A percentile compares a stretch with the other conserved stretches of the same genome.
These are phyloP conservation scores for Leishmania lainsoni DNA, from an alignment of 208 protist genomes.

Conservation along the genomic window DNA sequence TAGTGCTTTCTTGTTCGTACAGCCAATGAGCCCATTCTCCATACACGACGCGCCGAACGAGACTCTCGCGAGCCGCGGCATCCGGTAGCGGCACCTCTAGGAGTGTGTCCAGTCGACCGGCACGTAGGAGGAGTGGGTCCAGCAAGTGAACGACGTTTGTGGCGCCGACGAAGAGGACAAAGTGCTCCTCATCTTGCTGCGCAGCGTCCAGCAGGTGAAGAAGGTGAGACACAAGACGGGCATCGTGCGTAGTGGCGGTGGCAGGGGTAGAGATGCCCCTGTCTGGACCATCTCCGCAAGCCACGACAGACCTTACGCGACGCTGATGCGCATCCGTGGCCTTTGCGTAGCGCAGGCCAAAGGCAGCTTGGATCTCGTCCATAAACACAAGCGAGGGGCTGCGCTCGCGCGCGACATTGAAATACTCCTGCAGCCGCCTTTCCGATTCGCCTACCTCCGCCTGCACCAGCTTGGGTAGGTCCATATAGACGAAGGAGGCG, in stretches of 20 bases:
- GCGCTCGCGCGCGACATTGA: conserved; percentile 72
- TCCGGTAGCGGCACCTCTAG: conserved; percentile 75
- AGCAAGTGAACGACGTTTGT: conserved; percentile 78
- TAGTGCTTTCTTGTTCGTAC: neutral
- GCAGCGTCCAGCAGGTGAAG: conserved; percentile 72
- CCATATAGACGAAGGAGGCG: conserved; percentile 91
- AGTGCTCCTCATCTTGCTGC: conserved; percentile 59
- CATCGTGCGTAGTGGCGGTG: conserved; percentile 44
- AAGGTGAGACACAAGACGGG: conserved; percentile 75
- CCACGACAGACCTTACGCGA: neutral
- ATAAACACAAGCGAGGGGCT: conserved; percentile 93
- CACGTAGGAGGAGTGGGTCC: conserved; percentile 72
- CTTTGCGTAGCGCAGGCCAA: conserved; percentile 51
- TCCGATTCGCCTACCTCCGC: conserved; percentile 93
- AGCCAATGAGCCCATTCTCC: conserved; percentile 76
- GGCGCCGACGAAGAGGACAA: conserved; percentile 78
- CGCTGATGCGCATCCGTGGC: neutral
- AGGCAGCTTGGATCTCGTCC: conserved; percentile 94
- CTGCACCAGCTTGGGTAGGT: conserved; percentile 82
- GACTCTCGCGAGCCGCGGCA: conserved; percentile 35
- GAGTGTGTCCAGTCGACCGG: conserved; percentile 79
- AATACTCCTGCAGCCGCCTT: conserved; percentile 81
- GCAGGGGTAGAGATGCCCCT: neutral
- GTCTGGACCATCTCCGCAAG: neutral
- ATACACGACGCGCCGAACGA: conserved; percentile 54